Evolutionary conservation across 2,329 filamentous ascomycete species (phyloP).

Genomic region (Camillea tinctor): DNA sequence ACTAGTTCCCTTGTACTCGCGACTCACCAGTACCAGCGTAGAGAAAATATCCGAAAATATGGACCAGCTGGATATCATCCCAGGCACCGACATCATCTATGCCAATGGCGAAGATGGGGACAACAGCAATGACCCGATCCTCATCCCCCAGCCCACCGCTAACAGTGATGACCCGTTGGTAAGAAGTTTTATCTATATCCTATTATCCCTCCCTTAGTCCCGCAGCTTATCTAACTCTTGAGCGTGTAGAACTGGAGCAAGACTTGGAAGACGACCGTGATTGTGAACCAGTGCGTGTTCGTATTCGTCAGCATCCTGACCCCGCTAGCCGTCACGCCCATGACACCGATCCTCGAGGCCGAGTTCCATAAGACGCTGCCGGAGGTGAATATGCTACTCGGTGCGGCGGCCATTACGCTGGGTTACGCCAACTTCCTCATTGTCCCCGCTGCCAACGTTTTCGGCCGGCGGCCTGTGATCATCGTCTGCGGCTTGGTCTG

Average conservation of each 20-base stretch:
- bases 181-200: not conserved
- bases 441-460: slow-evolving; percentile 32
- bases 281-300: slow-evolving; percentile 35
- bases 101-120: slow-evolving; percentile 5
- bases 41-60: slow-evolving; percentile 3
- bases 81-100: slow-evolving; percentile 24
- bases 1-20: not conserved
- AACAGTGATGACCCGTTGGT: slow-evolving; percentile 27
- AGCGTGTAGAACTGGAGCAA: slow-evolving; percentile 32
- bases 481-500: slow-evolving; percentile 32
- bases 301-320: slow-evolving; percentile 37
- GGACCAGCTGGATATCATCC: slow-evolving; percentile 17
- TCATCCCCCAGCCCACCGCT: slow-evolving; percentile 25
- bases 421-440: slow-evolving; percentile 36
- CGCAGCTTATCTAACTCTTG: slow-evolving; percentile 1
- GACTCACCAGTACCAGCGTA: not conserved
- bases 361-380: slow-evolving; percentile 34
- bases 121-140: slow-evolving; percentile 17
- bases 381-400: slow-evolving; percentile 35
- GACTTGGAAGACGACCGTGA: slow-evolving; percentile 31
- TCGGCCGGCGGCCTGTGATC: slow-evolving; percentile 34
- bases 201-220: not conserved
- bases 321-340: slow-evolving; percentile 35
- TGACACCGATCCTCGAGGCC: slow-evolving; percentile 35
- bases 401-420: slow-evolving; percentile 32